Percentiles rank a stretch among this genome's conserved stretches.
phyloP scores from a whole-genome alignment of 2,329 filamentous ascomycete species.

The Fusarium chuoi region DNA sequence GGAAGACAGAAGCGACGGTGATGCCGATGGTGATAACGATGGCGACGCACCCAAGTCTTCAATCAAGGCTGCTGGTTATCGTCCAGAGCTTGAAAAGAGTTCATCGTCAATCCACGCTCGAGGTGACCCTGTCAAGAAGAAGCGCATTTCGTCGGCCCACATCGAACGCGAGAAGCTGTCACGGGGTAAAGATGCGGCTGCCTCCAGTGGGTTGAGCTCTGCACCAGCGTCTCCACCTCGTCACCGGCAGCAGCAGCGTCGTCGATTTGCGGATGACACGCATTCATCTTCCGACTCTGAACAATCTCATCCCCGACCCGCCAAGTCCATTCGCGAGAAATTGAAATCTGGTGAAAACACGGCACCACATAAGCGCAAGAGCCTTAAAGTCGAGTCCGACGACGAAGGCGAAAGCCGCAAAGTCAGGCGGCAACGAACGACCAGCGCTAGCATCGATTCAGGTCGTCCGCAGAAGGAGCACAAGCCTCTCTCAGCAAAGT shows the following conservation, averaged over 20 bases:
- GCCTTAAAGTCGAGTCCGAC: conserved; percentile 64
- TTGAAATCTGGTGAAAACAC: conserved; percentile 59
- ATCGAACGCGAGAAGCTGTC: conserved; percentile 54
- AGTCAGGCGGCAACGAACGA: conserved; percentile 63
- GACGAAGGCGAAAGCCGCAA: conserved; percentile 67
- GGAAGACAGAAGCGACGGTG: conserved; percentile 70
- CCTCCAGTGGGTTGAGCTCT: conserved; percentile 67
- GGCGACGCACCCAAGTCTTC: conserved; percentile 53
- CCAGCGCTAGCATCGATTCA: conserved; percentile 55
- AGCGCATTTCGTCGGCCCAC: conserved; percentile 52
- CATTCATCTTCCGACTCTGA: conserved; percentile 68
- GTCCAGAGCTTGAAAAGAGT: conserved; percentile 50
- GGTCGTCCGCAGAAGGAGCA: conserved; percentile 47
- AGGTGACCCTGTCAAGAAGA: conserved; percentile 58
- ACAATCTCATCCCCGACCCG: conserved; percentile 52
- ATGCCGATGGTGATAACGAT: conserved; percentile 46
- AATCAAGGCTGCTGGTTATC: conserved; percentile 44
- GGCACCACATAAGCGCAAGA: conserved; percentile 64
- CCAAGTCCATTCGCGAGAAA: conserved; percentile 61
- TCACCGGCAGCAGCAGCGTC: conserved; percentile 46
- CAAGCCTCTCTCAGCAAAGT: conserved; percentile 47
- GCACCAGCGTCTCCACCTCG: conserved; percentile 65
- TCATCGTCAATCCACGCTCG: conserved; percentile 49
- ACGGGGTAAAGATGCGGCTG: conserved; percentile 57
- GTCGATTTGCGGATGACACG: conserved; percentile 51